Evolutionary conservation across 2,329 filamentous ascomycete genomes (phyloP).

Genomic region (Penicillium polonicum): DNA sequence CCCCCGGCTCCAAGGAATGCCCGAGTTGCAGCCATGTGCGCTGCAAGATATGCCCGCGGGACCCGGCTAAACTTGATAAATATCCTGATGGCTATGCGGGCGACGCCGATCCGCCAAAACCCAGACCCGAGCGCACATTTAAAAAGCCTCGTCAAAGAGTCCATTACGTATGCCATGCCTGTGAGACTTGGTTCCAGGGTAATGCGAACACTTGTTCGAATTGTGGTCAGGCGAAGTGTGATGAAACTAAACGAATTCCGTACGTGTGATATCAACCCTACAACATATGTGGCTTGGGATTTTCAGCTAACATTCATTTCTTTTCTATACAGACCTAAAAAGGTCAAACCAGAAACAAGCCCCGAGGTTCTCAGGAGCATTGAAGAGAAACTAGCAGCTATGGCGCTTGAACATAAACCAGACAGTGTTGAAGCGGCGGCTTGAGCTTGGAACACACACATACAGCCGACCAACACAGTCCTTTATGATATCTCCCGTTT

Average conservation of each 20-base stretch:
- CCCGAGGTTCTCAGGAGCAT: conserved; percentile 40
- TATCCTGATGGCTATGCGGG: conserved; percentile 48
- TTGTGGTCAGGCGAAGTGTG: conserved; percentile 44
- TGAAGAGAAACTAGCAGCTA: conserved; percentile 38
- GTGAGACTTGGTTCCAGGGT: conserved; percentile 34
- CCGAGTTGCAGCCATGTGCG: conserved; percentile 67
- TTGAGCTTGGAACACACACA: neutral
- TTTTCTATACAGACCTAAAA: conserved; percentile 37
- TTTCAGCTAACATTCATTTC: conserved; percentile 11
- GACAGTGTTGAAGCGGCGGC: neutral
- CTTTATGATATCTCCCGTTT: neutral
- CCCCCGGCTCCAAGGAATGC: conserved; percentile 61
- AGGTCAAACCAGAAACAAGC: conserved; percentile 39
- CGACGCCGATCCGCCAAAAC: conserved; percentile 41
- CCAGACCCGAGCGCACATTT: conserved; percentile 35
- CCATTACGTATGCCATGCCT: conserved; percentile 45
- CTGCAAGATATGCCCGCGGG: conserved; percentile 77
- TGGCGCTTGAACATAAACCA: conserved; percentile 7
- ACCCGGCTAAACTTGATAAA: conserved; percentile 57
- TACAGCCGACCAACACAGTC: neutral
- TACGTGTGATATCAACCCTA: conserved; percentile 27
- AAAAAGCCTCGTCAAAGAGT: conserved; percentile 40
- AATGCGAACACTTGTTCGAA: conserved; percentile 35
- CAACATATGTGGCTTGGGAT: no score
- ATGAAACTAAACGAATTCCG: conserved; percentile 44